A percentile compares a stretch with the other conserved stretches of the same genome.
These are phyloP conservation scores for Baorangia bicolor DNA, from an alignment of 768 basidiomycete genomes.

Conservation along the genomic window DNA sequence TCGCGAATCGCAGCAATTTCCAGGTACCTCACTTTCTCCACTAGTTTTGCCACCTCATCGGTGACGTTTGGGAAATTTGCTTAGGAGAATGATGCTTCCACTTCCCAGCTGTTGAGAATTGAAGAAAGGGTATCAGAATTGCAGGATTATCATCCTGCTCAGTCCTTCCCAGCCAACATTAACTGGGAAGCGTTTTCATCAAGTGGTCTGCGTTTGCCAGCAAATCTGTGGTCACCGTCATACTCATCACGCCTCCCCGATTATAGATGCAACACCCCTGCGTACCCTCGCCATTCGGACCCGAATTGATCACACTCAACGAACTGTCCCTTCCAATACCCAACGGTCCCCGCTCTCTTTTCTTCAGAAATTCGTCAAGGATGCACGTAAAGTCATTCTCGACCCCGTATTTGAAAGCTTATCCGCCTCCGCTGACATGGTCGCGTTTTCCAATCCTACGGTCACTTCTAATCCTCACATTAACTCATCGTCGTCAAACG, in stretches of 20 bases:
- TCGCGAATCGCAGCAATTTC: conserved; percentile 32
- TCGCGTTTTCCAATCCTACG: conserved; percentile 26
- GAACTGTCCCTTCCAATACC: conserved; percentile 37
- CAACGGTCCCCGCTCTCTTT: conserved; percentile 49
- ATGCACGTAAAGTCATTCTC: conserved; percentile 49
- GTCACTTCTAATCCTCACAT: conserved; percentile 26
- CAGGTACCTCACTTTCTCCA: conserved; percentile 31
- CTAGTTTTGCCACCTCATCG: conserved; percentile 15
- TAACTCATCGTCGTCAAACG: conserved; percentile 24
- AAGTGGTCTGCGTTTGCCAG: conserved; percentile 43
- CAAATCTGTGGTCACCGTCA: not conserved
- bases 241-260: conserved; percentile 7
- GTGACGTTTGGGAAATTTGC: conserved; percentile 13
- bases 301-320: conserved; percentile 38
- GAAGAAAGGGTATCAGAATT: conserved; percentile 44
- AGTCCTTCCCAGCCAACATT: conserved; percentile 46
- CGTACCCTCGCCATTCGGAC: conserved; percentile 43
- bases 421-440: conserved; percentile 15
- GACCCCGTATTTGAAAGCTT: conserved; percentile 39
- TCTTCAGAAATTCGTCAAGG: conserved; percentile 58
- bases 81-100: conserved; percentile 12
- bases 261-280: conserved; percentile 54
- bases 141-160: conserved; percentile 40
- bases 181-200: conserved; percentile 63
- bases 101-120: conserved; percentile 31